Evolutionary conservation across 345 rosid species (phyloP), one percentile per base, ranked within the genome.

Genomic region (Clarkia xantiana): DNA sequence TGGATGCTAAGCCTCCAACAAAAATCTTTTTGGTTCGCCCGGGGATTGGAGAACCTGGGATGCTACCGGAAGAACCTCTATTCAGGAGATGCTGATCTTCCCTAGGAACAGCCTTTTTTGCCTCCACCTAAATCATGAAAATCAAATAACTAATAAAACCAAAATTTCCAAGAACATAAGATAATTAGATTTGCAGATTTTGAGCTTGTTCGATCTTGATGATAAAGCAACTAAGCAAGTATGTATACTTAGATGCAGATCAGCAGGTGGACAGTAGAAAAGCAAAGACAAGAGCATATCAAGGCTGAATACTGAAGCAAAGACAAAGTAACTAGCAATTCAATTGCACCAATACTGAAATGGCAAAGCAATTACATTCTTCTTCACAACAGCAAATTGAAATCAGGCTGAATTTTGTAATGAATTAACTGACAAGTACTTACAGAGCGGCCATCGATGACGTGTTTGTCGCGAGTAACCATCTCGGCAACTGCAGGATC

Each of bases 401-500:
- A 47, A 19, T 38, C n/a, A 53, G 20, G 39, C 61, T 56, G 45
- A n/a, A 54, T 36, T 14, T 20, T 48, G 36, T 3, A 7, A 29
- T 29, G 8, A 29, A 29, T n/a, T n/a, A n/a, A n/a, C n/a, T n/a
- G n/a, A n/a, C n/a, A 62, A 63, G 60, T 9, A 74, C 94, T 76
- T 67, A 90, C 97, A 13, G 81, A 75, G 55, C 95, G 95, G 41
- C 97, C 95, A 64, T 89, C 95, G 52, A 89, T 80, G 49, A 77
- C 72, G 69, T 85, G 95, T 79, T 90, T 85, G 43, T 90, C 95
- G 81, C 76, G 68, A 76, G 82, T 81, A 47, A 90, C 95, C 66
- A 88, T 77, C 73, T 82, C 97, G 2, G 95, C 86, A 58, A 81
- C 88, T 66, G 72, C 71, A 57, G 95, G 94, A 82, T 85, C 97